Evolutionary conservation across 495 filamentous ascomycete genomes (phyloP).

Genomic region (Neurospora sp.): DNA sequence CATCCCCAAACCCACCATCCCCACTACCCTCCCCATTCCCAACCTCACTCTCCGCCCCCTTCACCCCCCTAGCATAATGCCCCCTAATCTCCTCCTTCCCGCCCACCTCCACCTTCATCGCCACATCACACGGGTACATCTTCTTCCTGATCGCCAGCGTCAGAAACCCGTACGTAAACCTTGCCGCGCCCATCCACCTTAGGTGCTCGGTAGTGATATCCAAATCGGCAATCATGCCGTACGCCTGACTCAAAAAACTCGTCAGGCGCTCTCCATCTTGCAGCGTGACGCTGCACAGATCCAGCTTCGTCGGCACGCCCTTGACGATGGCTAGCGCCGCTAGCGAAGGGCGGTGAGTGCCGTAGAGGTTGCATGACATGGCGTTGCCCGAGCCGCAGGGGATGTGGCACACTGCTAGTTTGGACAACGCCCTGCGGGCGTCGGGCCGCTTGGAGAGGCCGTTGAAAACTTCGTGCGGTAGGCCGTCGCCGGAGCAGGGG

Average conservation of each 20-base stretch:
- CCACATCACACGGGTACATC: constrained; percentile 80
- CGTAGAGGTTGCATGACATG: constrained; percentile 82
- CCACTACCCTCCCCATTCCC: constrained; percentile 11
- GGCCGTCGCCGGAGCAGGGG: constrained; percentile 84
- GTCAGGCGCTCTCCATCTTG: constrained; percentile 62
- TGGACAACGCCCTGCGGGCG: constrained; percentile 61
- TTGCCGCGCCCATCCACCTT: constrained; percentile 78
- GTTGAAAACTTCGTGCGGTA: constrained; percentile 93
- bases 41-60: constrained; percentile 2
- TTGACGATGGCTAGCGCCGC: constrained; percentile 80
- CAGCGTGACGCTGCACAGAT: constrained; percentile 71
- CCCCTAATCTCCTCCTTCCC: constrained; percentile 66
- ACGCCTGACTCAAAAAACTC: constrained; percentile 84
- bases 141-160: constrained; percentile 59
- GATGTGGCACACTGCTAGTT: constrained; percentile 78
- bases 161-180: constrained; percentile 80
- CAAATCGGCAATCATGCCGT: constrained; percentile 81
- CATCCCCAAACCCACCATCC: constrained; percentile 8
- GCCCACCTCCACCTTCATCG: constrained; percentile 69
- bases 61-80: constrained; percentile 42
- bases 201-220: constrained; percentile 85
- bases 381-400: constrained; percentile 93
- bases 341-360: constrained; percentile 63
- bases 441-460: constrained; percentile 69
- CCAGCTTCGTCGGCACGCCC: constrained; percentile 67